Base-by-base conservation (phyloP, 2,329 filamentous ascomycete species). In the Xylaria sp. region DNA sequence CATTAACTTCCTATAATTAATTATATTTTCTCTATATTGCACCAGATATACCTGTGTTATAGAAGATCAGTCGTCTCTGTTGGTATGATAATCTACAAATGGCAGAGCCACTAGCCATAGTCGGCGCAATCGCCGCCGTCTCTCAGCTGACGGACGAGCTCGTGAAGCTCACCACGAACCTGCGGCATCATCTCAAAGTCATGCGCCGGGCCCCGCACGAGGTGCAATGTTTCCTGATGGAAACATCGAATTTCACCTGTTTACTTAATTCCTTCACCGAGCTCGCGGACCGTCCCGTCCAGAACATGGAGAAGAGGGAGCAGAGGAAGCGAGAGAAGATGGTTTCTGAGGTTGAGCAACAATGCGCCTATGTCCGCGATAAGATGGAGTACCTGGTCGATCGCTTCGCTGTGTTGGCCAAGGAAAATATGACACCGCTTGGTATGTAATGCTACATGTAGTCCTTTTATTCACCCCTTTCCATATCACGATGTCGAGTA, bases 131-230 rank as follows among this genome's bases (percentile, higher is more conserved):
- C 32, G 65, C 61, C 44, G 37, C 65, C 6, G 48, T 70, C 29
- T 23, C 60, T 18, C 60, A 65, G 44, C 60, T 70, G 25, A 65
- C 68, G 9, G 40, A 55, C 21, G 44, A 48, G 23, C 29, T 67
- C 21, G 60, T 70, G 51, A 60, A 59, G 25, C 57, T 67, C 48
- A 68, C 61, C 9, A 68, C 60, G 10, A 48, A n/a, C 32, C 25
- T 70, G 40, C 57, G 60, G 10, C 65, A 44, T 18, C 47, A 59
- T 27, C 21, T 65, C 55, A 68, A 62, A 23, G 47, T 23, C 1
- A 47, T 70, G 48, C 50, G 29, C 5, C 66, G 44, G 18, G 64
- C 68, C 1, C 68, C 65, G 2, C 47, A 70, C 27, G 65, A 70
- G 25, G 37, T 65, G 0, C 50, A 67, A 29, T 44, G 42, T 2